Conservation (phyloP, 441 rosid genomes). For the Eruca vesicaria region DNA sequence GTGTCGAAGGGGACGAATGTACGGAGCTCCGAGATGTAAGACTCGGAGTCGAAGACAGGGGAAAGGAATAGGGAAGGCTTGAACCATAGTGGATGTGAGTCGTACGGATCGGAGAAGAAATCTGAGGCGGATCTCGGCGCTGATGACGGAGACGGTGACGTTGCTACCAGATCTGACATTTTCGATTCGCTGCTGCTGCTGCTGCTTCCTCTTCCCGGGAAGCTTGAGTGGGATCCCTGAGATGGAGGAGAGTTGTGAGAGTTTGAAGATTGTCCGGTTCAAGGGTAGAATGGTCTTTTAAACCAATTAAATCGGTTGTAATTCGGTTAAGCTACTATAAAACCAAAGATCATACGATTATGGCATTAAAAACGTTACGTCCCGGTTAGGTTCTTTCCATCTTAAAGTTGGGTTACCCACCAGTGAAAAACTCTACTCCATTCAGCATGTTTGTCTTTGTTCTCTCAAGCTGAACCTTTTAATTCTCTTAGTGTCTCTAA, state of each 20-base stretch:
- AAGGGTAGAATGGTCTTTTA: neutral
- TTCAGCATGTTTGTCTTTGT: no score
- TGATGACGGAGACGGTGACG: slow-evolving; percentile 50
- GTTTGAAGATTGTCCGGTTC: neutral
- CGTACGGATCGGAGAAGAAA: slow-evolving; percentile 87
- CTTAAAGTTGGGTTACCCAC: no score
- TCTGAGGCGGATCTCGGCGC: slow-evolving; percentile 86
- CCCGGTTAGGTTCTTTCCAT: no score
- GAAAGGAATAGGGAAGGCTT: slow-evolving; percentile 87
- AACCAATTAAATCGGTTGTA: neutral
- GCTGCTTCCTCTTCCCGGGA: neutral
- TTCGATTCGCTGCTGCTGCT: slow-evolving; percentile 4
- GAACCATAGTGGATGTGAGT: slow-evolving; percentile 90
- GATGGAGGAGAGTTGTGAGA: neutral
- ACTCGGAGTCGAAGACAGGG: slow-evolving; percentile 75
- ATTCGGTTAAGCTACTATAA: neutral
- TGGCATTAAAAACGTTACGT: no score
- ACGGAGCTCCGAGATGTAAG: slow-evolving; percentile 90
- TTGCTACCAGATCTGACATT: slow-evolving; percentile 56
- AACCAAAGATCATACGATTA: neutral
- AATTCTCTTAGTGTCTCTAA: no score
- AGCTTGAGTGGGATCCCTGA: neutral
- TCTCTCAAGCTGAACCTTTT: no score
- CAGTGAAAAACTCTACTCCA: neutral
- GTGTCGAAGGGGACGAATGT: slow-evolving; percentile 93